phyloP scores from a whole-genome alignment of 139 green algal genomes.

The Chlorella sp. region DNA sequence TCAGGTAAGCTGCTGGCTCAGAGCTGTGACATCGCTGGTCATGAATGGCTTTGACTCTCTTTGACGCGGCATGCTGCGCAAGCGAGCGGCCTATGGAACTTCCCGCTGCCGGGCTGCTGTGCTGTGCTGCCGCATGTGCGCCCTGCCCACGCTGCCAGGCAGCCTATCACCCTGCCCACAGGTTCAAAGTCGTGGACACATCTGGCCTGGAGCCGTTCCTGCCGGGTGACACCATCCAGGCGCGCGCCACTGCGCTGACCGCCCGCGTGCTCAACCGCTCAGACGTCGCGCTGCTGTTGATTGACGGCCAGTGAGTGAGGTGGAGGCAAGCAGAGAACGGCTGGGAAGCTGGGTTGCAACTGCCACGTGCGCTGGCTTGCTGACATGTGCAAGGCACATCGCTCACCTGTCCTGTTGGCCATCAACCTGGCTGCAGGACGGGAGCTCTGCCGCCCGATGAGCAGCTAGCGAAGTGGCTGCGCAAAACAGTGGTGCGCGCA shows the following conservation, averaged over 20 bases:
- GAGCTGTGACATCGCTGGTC: not conserved
- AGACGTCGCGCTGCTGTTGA: constrained; percentile 79
- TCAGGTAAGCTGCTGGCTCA: constrained; percentile 39
- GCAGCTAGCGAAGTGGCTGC: constrained; percentile 82
- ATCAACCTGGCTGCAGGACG: constrained; percentile 38
- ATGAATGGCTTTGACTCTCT: no score
- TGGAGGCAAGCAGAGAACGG: not conserved
- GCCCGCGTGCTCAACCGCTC: constrained; percentile 54
- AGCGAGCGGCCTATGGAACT: no score
- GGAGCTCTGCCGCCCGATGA: constrained; percentile 71
- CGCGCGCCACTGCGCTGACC: constrained; percentile 71
- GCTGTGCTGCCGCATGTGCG: not conserved
- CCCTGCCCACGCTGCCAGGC: not conserved
- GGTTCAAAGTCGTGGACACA: constrained; percentile 90
- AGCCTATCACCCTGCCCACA: not conserved
- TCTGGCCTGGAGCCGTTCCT: constrained; percentile 85
- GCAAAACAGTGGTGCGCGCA: not conserved
- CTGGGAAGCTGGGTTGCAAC: no score
- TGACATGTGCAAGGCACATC: no score
- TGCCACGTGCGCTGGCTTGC: no score
- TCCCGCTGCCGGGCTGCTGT: no score
- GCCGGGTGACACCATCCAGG: constrained; percentile 66
- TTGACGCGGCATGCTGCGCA: not conserved
- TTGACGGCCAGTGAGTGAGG: constrained; percentile 75
- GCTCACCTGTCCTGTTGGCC: no score